These are phyloP conservation scores for Fusarium ramigenum DNA, from an alignment of 2,329 filamentous ascomycete genomes.

Conservation along the genomic window DNA sequence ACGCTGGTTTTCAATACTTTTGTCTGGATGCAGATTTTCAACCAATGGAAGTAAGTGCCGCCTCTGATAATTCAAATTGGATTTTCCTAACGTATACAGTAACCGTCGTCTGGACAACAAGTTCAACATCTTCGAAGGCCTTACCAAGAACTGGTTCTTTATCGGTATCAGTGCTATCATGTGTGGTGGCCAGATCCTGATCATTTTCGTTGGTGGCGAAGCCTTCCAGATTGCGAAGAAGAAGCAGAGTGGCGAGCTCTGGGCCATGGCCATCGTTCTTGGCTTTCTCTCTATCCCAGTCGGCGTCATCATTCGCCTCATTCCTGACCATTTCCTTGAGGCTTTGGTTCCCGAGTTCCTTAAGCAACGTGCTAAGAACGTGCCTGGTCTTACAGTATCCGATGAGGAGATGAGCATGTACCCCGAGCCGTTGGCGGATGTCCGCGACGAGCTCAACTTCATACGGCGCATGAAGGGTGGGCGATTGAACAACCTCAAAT, in stretches of 20 bases:
- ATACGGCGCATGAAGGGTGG: slow-evolving; percentile 83
- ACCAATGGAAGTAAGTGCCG: slow-evolving; percentile 85
- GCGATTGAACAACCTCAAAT: slow-evolving; percentile 82
- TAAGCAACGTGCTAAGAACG: slow-evolving; percentile 57
- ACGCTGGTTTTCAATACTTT: slow-evolving; percentile 98
- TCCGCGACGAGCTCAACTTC: slow-evolving; percentile 83
- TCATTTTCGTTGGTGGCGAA: slow-evolving; percentile 84
- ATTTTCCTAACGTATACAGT: slow-evolving; percentile 51
- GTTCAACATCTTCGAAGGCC: slow-evolving; percentile 94
- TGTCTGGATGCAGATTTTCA: slow-evolving; percentile 99
- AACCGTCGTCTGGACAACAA: slow-evolving; percentile 93
- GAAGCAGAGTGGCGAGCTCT: slow-evolving; percentile 76
- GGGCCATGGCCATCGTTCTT: slow-evolving; percentile 87
- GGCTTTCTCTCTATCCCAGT: slow-evolving; percentile 87
- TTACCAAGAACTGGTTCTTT: slow-evolving; percentile 89
- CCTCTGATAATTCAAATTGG: not conserved
- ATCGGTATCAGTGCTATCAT: slow-evolving; percentile 85
- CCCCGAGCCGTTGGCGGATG: slow-evolving; percentile 76
- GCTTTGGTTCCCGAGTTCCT: slow-evolving; percentile 63
- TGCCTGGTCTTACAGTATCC: slow-evolving; percentile 67
- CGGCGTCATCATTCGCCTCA: slow-evolving; percentile 80
- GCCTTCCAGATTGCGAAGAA: slow-evolving; percentile 77
- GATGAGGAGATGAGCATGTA: slow-evolving; percentile 75
- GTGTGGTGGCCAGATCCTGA: slow-evolving; percentile 88
- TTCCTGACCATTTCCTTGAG: slow-evolving; percentile 77